Percentiles rank a stretch among this genome's conserved stretches.
These are phyloP conservation scores for Xylaria sp. DNA, from an alignment of 2,329 filamentous ascomycete genomes.

Conservation along the genomic window DNA sequence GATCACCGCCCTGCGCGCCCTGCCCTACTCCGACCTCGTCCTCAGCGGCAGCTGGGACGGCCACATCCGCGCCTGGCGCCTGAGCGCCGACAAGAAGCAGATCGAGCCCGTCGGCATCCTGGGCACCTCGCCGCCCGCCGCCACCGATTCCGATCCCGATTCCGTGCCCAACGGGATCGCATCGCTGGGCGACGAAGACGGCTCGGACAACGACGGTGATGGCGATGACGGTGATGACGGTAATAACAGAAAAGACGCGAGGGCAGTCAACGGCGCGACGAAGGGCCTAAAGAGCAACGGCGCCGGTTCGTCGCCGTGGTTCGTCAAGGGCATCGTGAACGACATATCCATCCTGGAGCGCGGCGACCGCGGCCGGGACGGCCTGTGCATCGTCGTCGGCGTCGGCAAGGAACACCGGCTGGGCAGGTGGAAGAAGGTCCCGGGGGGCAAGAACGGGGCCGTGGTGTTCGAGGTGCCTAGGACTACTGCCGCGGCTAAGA, in stretches of 20 bases:
- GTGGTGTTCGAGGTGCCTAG: conserved; percentile 81
- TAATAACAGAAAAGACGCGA: too few species aligned
- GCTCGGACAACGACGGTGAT: conserved; percentile 34
- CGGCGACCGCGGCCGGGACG: conserved; percentile 74
- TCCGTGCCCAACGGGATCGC: conserved; percentile 29
- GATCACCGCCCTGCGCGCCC: conserved; percentile 84
- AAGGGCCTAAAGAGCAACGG: too few species aligned
- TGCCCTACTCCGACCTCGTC: conserved; percentile 89
- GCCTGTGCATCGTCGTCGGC: conserved; percentile 82
- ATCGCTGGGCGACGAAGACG: conserved; percentile 29
- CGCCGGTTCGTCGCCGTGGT: conserved; percentile 19
- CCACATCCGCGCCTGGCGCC: conserved; percentile 79
- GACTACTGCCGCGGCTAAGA: too few species aligned
- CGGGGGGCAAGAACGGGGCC: conserved; percentile 76
- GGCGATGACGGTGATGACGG: too few species aligned
- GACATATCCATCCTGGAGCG: conserved; percentile 86
- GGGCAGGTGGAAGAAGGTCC: conserved; percentile 74
- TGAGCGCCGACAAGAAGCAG: conserved; percentile 79
- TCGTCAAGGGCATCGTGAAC: conserved; percentile 79
- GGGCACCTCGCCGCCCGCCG: conserved; percentile 42
- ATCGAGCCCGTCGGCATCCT: conserved; percentile 74
- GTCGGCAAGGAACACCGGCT: conserved; percentile 85
- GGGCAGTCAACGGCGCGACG: conserved; percentile 27
- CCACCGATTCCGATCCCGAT: too few species aligned
- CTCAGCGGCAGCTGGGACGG: conserved; percentile 96